These are phyloP conservation scores for Rhizoclosmatium sp. DNA, from an alignment of 192 early-diverging fungal species.

Conservation along the genomic window DNA sequence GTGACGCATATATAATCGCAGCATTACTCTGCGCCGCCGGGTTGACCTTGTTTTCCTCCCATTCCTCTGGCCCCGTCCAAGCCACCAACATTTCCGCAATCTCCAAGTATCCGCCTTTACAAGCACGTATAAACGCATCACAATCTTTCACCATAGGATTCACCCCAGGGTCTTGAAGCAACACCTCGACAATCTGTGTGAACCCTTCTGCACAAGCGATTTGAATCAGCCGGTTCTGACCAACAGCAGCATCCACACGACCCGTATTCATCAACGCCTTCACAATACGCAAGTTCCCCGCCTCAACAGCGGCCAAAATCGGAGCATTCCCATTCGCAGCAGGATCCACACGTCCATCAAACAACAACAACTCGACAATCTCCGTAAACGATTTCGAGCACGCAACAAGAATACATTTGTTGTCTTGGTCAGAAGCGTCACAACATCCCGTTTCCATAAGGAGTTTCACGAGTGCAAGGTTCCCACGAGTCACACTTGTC, in stretches of 20 bases:
- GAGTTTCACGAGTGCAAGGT: background rate
- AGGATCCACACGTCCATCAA: background rate
- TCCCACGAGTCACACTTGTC: background rate
- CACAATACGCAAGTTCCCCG: background rate
- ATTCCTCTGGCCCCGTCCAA: background rate
- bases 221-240: background rate
- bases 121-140: conserved; percentile 12
- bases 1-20: background rate
- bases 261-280: background rate
- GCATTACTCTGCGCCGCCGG: conserved; percentile 9
- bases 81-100: conserved; percentile 28
- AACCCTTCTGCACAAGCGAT: conserved; percentile 4
- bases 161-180: background rate
- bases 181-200: background rate
- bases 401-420: conserved; percentile 21
- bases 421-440: conserved; percentile 24
- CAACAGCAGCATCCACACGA: background rate
- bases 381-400: conserved; percentile 4
- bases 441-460: conserved; percentile 3
- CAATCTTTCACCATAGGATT: background rate
- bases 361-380: conserved; percentile 7
- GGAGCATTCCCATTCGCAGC: background rate
- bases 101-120: conserved; percentile 1
- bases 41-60: background rate
- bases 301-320: conserved; percentile 11